Conservation (phyloP, 176 grass and related monocot species). For the Tuctoria greenei region DNA sequence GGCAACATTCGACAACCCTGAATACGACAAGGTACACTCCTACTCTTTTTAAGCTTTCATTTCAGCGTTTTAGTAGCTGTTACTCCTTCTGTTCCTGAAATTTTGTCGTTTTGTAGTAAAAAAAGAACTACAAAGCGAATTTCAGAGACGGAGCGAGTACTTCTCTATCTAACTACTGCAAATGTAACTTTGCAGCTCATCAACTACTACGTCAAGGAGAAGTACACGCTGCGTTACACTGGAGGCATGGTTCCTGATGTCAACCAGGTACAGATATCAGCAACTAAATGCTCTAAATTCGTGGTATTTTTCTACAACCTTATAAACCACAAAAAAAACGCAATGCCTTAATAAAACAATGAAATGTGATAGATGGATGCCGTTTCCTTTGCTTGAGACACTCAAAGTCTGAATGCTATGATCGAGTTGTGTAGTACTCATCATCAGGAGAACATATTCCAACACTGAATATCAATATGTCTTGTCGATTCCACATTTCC, state of each 20-base stretch:
- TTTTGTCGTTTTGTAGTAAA: too few relatives aligned
- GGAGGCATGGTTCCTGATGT: slow-evolving; percentile 99
- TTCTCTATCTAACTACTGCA: neutral
- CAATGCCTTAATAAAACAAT: neutral
- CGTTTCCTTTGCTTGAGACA: neutral
- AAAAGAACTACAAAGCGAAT: too few relatives aligned
- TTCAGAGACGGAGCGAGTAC: too few relatives aligned
- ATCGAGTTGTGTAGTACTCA: neutral
- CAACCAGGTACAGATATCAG: slow-evolving; percentile 71
- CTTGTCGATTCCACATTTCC: slow-evolving; percentile 13
- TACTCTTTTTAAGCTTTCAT: neutral
- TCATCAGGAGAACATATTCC: neutral
- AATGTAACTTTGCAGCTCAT: slow-evolving; percentile 57
- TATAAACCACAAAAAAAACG: neutral
- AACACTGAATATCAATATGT: slow-evolving; percentile 16
- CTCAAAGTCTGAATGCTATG: neutral
- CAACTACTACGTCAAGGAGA: slow-evolving; percentile 92
- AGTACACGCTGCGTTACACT: slow-evolving; percentile 97
- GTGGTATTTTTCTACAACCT: neutral
- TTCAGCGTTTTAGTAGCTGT: neutral
- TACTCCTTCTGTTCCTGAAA: too few relatives aligned
- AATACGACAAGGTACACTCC: slow-evolving; percentile 66
- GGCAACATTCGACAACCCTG: slow-evolving; percentile 88
- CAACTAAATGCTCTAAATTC: neutral
- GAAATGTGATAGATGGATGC: neutral